phyloP scores from a whole-genome alignment of 2,329 filamentous ascomycete genomes.

The Zymoseptoria pseudotritici region DNA sequence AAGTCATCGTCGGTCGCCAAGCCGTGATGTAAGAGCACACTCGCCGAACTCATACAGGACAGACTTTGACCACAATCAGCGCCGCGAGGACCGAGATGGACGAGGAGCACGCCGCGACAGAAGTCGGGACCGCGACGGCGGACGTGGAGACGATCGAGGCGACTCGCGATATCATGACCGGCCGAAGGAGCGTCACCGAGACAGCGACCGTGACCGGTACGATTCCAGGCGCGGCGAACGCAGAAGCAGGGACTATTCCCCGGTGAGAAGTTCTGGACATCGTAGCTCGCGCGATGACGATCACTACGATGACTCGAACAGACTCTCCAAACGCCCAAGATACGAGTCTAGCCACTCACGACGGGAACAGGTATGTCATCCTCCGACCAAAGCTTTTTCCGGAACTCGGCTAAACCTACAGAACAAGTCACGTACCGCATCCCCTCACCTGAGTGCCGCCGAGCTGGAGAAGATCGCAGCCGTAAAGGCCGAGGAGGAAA shows the following conservation, averaged over 20 bases:
- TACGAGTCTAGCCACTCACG: slow-evolving; percentile 23
- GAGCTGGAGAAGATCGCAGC: slow-evolving; percentile 5
- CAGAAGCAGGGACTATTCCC: slow-evolving; percentile 30
- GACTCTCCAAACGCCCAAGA: slow-evolving; percentile 43
- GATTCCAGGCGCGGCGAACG: slow-evolving; percentile 54
- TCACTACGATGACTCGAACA: slow-evolving; percentile 37
- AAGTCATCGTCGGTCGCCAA: slow-evolving; percentile 7
- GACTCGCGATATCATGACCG: slow-evolving; percentile 14
- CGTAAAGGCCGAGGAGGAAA: slow-evolving; percentile 2
- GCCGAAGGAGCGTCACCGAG: slow-evolving; percentile 46
- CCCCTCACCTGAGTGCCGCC: slow-evolving; percentile 4
- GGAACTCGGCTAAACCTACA: slow-evolving; percentile 11
- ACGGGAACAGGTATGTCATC: slow-evolving; percentile 12
- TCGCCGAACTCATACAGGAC: not conserved
- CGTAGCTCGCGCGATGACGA: slow-evolving; percentile 48
- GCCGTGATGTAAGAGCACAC: slow-evolving; percentile 4
- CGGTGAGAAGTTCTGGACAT: slow-evolving; percentile 13
- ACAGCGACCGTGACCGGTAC: slow-evolving; percentile 59
- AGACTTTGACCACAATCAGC: slow-evolving; percentile 6
- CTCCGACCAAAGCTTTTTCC: not conserved
- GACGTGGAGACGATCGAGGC: slow-evolving; percentile 11
- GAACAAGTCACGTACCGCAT: slow-evolving; percentile 12
- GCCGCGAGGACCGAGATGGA: slow-evolving; percentile 9
- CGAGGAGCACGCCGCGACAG: slow-evolving; percentile 15
- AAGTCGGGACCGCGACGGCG: slow-evolving; percentile 10